Conservation (phyloP, 1,284 basidiomycete genomes). For the Malassezia yamatoensis region DNA sequence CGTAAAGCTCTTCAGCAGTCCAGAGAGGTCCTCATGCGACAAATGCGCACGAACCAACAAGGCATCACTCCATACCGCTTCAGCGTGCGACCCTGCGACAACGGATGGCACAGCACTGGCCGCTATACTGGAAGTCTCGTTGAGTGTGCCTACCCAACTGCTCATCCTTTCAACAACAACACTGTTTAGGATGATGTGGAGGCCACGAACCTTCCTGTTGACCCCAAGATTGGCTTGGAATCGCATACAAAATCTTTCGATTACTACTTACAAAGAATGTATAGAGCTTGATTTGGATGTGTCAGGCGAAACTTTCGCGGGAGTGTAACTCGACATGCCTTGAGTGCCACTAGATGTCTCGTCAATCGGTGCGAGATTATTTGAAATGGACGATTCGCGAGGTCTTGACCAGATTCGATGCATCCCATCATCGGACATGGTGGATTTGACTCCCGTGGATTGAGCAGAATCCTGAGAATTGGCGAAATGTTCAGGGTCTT, state of each 20-base stretch:
- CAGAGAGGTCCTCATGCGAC: conserved; percentile 1
- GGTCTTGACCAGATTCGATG: background rate
- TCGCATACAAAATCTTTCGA: too few relatives aligned
- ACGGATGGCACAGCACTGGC: background rate
- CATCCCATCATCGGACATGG: background rate
- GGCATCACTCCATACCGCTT: background rate
- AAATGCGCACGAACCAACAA: conserved; percentile 4
- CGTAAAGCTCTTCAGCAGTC: conserved; percentile 13
- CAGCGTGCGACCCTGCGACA: background rate
- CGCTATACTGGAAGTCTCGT: too few relatives aligned
- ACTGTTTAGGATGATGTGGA: too few relatives aligned
- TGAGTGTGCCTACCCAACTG: too few relatives aligned
- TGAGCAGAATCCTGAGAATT: background rate
- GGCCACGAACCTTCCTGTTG: too few relatives aligned
- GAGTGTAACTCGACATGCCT: too few relatives aligned
- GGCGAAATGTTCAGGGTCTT: background rate
- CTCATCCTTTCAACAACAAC: too few relatives aligned
- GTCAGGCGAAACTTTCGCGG: background rate
- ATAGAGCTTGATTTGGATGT: background rate
- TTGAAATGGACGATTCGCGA: background rate
- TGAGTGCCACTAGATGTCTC: background rate
- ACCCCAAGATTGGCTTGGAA: too few relatives aligned
- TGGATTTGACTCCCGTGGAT: background rate
- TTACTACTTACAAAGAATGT: background rate
- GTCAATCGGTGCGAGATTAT: background rate